Percentiles rank a stretch among this genome's conserved stretches.
Conservation (phyloP, 371 early-diverging fungal genomes). For the Sporodiniella umbellata region DNA sequence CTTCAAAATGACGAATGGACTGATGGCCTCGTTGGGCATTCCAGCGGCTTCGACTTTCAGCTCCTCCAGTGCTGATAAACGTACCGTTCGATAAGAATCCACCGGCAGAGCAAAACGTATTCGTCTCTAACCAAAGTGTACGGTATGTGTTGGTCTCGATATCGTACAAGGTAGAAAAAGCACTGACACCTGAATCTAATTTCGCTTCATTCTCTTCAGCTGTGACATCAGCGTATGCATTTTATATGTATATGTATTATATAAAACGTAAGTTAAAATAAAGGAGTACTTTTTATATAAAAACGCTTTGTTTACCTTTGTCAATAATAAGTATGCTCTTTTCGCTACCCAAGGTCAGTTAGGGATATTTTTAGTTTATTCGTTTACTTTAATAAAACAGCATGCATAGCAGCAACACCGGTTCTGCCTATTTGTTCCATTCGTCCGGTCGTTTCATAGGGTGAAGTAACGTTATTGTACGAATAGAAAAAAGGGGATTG, state of each 20-base stretch:
- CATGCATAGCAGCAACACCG: slow-evolving; percentile 51
- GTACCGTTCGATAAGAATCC: slow-evolving; percentile 59
- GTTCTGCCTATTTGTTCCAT: slow-evolving; percentile 47
- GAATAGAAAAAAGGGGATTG: slow-evolving; percentile 29
- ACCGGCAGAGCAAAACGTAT: slow-evolving; percentile 66
- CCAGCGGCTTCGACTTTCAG: slow-evolving; percentile 45
- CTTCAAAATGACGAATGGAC: slow-evolving; percentile 54
- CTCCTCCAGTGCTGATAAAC: slow-evolving; percentile 61
- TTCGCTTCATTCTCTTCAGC: slow-evolving; percentile 53
- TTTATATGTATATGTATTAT: too few relatives aligned
- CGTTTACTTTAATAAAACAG: slow-evolving; percentile 38
- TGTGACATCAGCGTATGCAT: neutral
- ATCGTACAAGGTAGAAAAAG: slow-evolving; percentile 57
- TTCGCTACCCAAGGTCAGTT: slow-evolving; percentile 20
- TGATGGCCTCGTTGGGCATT: slow-evolving; percentile 56
- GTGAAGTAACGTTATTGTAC: slow-evolving; percentile 10
- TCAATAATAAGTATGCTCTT: slow-evolving; percentile 44
- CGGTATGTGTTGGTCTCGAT: slow-evolving; percentile 44
- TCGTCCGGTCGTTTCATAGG: slow-evolving; percentile 32
- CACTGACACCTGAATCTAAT: slow-evolving; percentile 49
- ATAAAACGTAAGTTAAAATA: too few relatives aligned
- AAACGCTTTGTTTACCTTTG: slow-evolving; percentile 25
- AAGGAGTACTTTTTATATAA: neutral
- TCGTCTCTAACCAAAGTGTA: slow-evolving; percentile 48
- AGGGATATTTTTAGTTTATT: neutral